Evolutionary conservation across 2,329 filamentous ascomycete genomes (phyloP).

Genomic region (Laburnicola sp.): DNA sequence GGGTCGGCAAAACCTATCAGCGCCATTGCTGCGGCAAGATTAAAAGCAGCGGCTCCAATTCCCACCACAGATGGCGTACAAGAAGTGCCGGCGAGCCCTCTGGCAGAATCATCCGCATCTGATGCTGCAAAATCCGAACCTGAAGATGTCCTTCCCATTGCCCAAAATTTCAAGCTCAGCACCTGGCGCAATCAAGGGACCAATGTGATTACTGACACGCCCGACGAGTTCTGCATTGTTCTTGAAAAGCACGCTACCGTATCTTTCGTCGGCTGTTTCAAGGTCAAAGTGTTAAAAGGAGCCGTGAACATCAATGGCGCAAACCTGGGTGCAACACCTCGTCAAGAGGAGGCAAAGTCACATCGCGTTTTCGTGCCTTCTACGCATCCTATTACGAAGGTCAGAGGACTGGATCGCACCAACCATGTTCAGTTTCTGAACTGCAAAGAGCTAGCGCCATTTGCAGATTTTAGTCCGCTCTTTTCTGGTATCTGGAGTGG

Average conservation of each 20-base stretch:
- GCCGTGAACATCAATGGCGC: slow-evolving; percentile 68
- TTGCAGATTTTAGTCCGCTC: slow-evolving; percentile 66
- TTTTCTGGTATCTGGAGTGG: slow-evolving; percentile 70
- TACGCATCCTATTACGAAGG: slow-evolving; percentile 70
- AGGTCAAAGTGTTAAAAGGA: slow-evolving; percentile 64
- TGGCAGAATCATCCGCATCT: slow-evolving; percentile 15
- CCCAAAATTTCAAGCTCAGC: slow-evolving; percentile 34
- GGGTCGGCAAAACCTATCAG: slow-evolving; percentile 30
- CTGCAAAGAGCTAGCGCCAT: slow-evolving; percentile 54
- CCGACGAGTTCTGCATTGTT: slow-evolving; percentile 30
- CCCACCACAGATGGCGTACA: slow-evolving; percentile 17
- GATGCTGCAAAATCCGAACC: slow-evolving; percentile 26
- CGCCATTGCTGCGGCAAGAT: slow-evolving; percentile 40
- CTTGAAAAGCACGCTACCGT: slow-evolving; percentile 42
- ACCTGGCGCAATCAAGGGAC: slow-evolving; percentile 32
- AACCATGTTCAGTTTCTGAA: slow-evolving; percentile 53
- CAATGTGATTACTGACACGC: slow-evolving; percentile 29
- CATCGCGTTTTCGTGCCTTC: slow-evolving; percentile 66
- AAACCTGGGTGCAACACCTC: slow-evolving; percentile 54
- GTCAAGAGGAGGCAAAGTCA: slow-evolving; percentile 15
- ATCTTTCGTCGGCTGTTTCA: slow-evolving; percentile 65
- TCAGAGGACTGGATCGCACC: slow-evolving; percentile 59
- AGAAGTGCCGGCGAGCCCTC: slow-evolving; percentile 20
- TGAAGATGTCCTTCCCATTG: slow-evolving; percentile 15
- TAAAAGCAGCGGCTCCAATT: slow-evolving; percentile 26